phyloP scores from a whole-genome alignment of 164 flowering plant genomes.

The Vitis rotundifolia region DNA sequence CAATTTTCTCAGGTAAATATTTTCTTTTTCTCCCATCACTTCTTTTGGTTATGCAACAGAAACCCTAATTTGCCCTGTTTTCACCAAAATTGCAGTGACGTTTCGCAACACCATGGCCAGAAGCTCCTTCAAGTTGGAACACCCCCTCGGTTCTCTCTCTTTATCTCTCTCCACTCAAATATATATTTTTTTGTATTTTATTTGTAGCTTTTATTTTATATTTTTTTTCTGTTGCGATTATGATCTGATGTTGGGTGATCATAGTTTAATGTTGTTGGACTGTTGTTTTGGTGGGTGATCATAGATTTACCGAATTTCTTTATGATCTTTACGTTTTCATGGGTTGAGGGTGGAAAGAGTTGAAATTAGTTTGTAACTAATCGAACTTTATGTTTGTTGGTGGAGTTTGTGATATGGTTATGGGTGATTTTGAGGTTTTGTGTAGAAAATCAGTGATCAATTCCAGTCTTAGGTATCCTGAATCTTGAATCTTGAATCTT shows the following conservation, averaged over 20 bases:
- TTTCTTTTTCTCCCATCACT: too few species aligned
- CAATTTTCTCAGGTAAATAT: too few species aligned
- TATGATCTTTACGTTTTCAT: background rate
- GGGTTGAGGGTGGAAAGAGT: background rate
- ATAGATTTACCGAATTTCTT: background rate
- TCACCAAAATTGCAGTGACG: background rate
- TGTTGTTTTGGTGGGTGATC: background rate
- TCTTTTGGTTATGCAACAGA: background rate
- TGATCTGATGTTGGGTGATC: background rate
- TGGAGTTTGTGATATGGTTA: background rate
- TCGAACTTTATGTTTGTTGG: background rate
- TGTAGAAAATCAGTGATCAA: background rate
- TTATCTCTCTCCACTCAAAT: background rate
- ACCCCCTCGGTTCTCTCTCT: conserved; percentile 55
- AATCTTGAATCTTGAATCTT: too few species aligned
- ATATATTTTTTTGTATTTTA: background rate
- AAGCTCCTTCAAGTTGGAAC: conserved; percentile 72
- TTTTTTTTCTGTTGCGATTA: background rate
- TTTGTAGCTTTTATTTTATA: background rate
- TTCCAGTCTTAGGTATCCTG: background rate
- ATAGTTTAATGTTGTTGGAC: background rate
- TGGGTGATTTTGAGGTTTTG: background rate
- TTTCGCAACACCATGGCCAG: conserved; percentile 39
- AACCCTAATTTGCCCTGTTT: background rate
- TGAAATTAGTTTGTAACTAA: background rate